These are phyloP conservation scores for Trametes pubescens DNA, from an alignment of 1,284 basidiomycete genomes.

Conservation along the genomic window DNA sequence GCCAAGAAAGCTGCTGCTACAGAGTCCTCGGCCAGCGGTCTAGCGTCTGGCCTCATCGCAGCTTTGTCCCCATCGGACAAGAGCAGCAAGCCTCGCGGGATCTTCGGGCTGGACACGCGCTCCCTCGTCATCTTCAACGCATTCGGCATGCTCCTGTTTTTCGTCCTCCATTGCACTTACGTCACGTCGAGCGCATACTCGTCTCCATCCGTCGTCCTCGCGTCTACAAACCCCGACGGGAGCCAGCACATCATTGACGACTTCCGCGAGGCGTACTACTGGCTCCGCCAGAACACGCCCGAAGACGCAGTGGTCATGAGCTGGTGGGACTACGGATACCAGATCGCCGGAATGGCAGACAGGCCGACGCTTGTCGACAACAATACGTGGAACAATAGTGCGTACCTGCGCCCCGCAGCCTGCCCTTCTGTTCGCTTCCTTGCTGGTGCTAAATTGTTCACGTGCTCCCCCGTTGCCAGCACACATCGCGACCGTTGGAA, in stretches of 20 bases:
- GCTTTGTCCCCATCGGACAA: constrained; percentile 42
- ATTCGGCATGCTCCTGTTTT: constrained; percentile 85
- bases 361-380: constrained; percentile 98
- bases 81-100: constrained; percentile 55
- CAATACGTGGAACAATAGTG: constrained; percentile 99
- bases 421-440: neutral
- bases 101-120: constrained; percentile 90
- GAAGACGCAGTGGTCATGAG: constrained; percentile 95
- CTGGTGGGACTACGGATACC: constrained; percentile 99
- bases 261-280: constrained; percentile 99
- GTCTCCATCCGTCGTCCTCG: constrained; percentile 96
- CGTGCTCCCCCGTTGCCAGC: constrained; percentile 51
- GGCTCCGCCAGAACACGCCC: constrained; percentile 96
- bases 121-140: constrained; percentile 80
- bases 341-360: constrained; percentile 99
- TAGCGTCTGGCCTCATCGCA: constrained; percentile 54
- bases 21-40: constrained; percentile 37
- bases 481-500: constrained; percentile 96
- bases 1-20: constrained; percentile 48
- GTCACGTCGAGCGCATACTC: constrained; percentile 97
- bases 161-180: constrained; percentile 97
- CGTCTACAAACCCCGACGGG: constrained; percentile 85
- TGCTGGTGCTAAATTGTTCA: constrained; percentile 21
- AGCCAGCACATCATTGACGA: constrained; percentile 97
- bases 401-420: constrained; percentile 42